phyloP scores from a whole-genome alignment of 1,284 basidiomycete species.

The Lentinus polychrous region DNA sequence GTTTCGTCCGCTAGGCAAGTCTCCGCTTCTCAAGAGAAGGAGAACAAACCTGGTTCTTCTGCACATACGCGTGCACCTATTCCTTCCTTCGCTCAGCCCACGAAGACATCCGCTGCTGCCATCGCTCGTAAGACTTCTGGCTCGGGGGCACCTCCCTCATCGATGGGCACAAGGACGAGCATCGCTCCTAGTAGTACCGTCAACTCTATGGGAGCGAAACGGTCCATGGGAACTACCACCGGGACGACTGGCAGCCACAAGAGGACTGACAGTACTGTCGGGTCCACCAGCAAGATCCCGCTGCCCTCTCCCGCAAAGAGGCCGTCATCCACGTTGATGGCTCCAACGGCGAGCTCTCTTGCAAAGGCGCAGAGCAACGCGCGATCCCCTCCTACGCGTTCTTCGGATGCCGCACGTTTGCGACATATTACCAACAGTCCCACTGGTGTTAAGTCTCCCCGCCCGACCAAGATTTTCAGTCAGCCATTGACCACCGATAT shows the following conservation, averaged over 20 bases:
- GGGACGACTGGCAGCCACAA: background rate
- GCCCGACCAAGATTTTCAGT: conserved; percentile 43
- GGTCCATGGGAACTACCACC: background rate
- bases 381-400: conserved; percentile 13
- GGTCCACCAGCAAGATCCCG: conserved; percentile 6
- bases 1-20: background rate
- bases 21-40: too few relatives aligned
- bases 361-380: conserved; percentile 40
- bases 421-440: conserved; percentile 40
- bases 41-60: conserved; percentile 1
- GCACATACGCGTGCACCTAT: conserved; percentile 21
- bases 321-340: conserved; percentile 50
- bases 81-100: conserved; percentile 22
- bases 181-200: conserved; percentile 19
- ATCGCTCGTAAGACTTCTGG: conserved; percentile 20
- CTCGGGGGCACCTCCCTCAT: conserved; percentile 25
- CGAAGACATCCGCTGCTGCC: conserved; percentile 7
- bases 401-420: conserved; percentile 19
- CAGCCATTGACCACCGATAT: conserved; percentile 33
- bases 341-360: conserved; percentile 72
- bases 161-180: conserved; percentile 28
- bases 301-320: conserved; percentile 15
- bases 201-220: conserved; percentile 33
- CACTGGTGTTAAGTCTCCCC: conserved; percentile 17
- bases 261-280: background rate